Percentiles rank a stretch among this genome's conserved stretches.
Evolutionary conservation across 371 early-diverging fungal species (phyloP).

Genomic region (Chytridiales sp.): DNA sequence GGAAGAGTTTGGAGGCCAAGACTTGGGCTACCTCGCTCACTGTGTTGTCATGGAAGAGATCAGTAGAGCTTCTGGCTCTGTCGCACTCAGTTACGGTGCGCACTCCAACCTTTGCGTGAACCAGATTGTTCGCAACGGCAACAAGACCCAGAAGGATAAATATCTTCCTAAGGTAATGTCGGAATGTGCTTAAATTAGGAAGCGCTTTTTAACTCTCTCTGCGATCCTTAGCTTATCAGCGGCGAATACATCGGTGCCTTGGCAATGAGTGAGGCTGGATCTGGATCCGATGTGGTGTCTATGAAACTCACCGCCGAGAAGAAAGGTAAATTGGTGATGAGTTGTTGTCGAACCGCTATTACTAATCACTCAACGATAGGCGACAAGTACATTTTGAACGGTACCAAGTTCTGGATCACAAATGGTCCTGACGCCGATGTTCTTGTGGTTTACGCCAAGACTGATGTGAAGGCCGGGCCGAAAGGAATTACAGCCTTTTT

Average conservation of each 20-base stretch:
- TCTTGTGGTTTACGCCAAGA: conserved; percentile 94
- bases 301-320: conserved; percentile 87
- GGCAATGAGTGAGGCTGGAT: conserved; percentile 93
- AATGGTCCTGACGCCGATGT: conserved; percentile 95
- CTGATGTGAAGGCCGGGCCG: conserved; percentile 74
- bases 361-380: conserved; percentile 15
- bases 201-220: background rate
- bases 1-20: conserved; percentile 82
- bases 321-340: conserved; percentile 59
- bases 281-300: conserved; percentile 94
- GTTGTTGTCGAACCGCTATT: background rate
- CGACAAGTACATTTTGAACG: conserved; percentile 58
- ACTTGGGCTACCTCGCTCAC: conserved; percentile 91
- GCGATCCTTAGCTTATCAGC: conserved; percentile 62
- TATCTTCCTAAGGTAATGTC: conserved; percentile 78
- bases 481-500: conserved; percentile 94
- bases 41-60: conserved; percentile 93
- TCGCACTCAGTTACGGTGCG: conserved; percentile 93
- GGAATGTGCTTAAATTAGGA: background rate
- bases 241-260: conserved; percentile 93
- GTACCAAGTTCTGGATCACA: conserved; percentile 96
- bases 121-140: conserved; percentile 93
- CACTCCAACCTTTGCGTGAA: conserved; percentile 97
- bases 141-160: conserved; percentile 82
- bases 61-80: conserved; percentile 85